Evolutionary conservation across 352 stramenopile species (phyloP), one percentile per base, ranked within the genome.

Genomic region (Globisporangium okanoganense): DNA sequence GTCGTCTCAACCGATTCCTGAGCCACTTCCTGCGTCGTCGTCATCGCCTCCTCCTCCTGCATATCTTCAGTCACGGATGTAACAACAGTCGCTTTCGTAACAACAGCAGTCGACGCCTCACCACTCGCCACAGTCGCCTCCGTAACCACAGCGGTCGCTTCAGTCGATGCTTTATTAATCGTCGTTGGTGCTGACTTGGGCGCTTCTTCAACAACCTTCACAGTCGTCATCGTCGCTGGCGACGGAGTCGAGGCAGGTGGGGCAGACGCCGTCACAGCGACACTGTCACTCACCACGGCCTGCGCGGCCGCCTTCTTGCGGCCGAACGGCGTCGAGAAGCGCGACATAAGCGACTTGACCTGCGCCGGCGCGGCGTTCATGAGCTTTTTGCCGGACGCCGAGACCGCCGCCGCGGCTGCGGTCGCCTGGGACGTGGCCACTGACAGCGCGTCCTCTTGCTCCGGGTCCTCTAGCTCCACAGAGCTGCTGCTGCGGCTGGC

Each of bases 331-430:
- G 59, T 65, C 31, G 59, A 65, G 51, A 65, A 65, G 50, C 59
- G 59, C 50, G 59, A 65, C 59, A 65, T 65, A 41, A 65, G 59
- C 41, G 59, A 65, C 33, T 65, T 65, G 31, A 59, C 59, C 18
- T 60, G 59, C 59, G 59, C 59, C 1, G 59, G 59, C 18, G 59
- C 51, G 10, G 59, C 59, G 50, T 58, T 65, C 59, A 65, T 65
- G 41, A 65, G 59, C 51, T 65, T 65, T 51, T 65, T 65, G 16
- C 51, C 50, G 0, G 59, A 65, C 20, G 50, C 31, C 38, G 59
- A 65, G 33, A 65, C 24, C 41, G 41, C 51, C 6, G 45, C 45
- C 3, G 27, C 18, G 0, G 49, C 9, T 20, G 58, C 31, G 0
- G 58, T 33, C 9, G 38, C 50, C 2, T 29, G 6, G 1, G 50